Conservation (phyloP, 305 asterid species). For the Petunia hybrid region DNA sequence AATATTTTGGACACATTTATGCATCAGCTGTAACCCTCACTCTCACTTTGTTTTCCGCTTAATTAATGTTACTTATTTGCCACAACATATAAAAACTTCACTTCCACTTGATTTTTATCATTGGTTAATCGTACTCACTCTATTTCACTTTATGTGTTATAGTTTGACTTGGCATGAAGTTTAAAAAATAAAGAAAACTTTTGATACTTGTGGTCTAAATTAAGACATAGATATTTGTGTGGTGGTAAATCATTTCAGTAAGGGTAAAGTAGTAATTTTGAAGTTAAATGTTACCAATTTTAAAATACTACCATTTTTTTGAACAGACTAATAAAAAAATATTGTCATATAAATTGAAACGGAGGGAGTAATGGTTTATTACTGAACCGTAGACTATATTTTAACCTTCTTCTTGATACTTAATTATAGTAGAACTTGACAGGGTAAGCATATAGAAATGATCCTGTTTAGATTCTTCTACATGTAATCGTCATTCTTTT, state of each 20-base stretch:
- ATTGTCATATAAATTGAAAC: too few relatives aligned
- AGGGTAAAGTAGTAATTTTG: too few relatives aligned
- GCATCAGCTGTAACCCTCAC: constrained; percentile 20
- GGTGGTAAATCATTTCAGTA: too few relatives aligned
- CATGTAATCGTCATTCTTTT: background rate
- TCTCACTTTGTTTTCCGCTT: background rate
- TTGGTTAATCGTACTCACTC: too few relatives aligned
- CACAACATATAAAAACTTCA: background rate
- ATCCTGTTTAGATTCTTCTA: background rate
- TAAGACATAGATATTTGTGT: too few relatives aligned
- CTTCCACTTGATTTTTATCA: background rate
- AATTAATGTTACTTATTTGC: constrained; percentile 22
- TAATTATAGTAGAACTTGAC: background rate
- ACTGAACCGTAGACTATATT: background rate
- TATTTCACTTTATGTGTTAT: too few relatives aligned
- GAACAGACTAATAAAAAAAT: too few relatives aligned
- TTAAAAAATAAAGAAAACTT: too few relatives aligned
- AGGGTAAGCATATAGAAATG: background rate
- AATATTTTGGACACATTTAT: background rate
- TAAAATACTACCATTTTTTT: too few relatives aligned
- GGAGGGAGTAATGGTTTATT: background rate
- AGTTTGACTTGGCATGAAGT: too few relatives aligned
- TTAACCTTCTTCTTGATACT: background rate
- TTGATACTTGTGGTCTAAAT: too few relatives aligned
- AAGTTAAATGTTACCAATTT: too few relatives aligned